Base-by-base conservation (phyloP, 495 filamentous ascomycete genomes). In the Aspergillus sclerotioniger region DNA sequence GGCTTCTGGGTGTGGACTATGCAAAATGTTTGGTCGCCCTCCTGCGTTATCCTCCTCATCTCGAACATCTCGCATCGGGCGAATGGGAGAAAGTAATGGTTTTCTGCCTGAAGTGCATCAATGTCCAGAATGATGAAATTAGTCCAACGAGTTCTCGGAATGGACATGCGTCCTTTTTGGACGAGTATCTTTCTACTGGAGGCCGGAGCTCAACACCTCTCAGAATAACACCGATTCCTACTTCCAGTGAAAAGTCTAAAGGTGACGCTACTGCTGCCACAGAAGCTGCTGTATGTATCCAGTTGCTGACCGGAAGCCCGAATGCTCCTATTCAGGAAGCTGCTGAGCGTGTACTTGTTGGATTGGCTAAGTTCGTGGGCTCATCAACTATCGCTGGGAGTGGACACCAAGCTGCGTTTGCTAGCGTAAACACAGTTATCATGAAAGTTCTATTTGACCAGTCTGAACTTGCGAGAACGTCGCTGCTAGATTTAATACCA, bases 1-100 rank as follows among this genome's bases (percentile, higher is more conserved):
- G 87, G 53, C 89, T 90, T n/a, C 75, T 98, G 2, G 75, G 83
- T 41, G 77, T 86, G 25, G 85, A 90, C 65, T 96, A 97, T 69
- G 79, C 87, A 62, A 96, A 90, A 77, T 82, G 84, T 29, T 71
- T 98, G 56, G 71, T 76, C 20, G 77, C 80, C 37, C 71, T 95
- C 13, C 77, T 97, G n/a, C 82, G 84, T 45, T 83, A 86, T 63
- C 80, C 82, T 21, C 82, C 89, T 37, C 90, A 91, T 70, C 84
- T 87, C 16, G 94, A 99, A 68, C 87, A 90, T 62, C 75, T 98
- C 8, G 71, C 76, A 15, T 70, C 71, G 48, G 75, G 85, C 8
- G 81, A 85, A 52, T 96, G 94, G 92, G 72, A 84, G 35, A 77
- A 76, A 12, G 74, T 85, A 28, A 79, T 87, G 3, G 76, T 85